These are phyloP conservation scores for Phytophthora macrochlamydospora DNA, from an alignment of 352 stramenopile species.

Conservation along the genomic window DNA sequence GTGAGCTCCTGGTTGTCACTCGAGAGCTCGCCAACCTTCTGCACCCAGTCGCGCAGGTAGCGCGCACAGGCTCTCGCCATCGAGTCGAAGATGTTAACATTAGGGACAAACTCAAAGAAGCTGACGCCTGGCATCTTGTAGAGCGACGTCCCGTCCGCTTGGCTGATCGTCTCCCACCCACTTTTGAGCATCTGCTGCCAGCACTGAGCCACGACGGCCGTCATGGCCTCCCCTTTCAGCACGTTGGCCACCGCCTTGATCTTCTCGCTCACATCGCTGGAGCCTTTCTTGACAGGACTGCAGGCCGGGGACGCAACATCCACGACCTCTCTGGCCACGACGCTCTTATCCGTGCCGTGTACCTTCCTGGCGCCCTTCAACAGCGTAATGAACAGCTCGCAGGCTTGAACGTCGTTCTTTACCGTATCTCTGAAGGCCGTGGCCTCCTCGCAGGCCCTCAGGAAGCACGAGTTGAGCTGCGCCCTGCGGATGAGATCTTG, in stretches of 20 bases:
- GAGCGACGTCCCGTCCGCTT: slow-evolving; percentile 52
- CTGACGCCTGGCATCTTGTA: slow-evolving; percentile 72
- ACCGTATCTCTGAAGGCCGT: slow-evolving; percentile 35
- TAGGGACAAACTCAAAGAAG: slow-evolving; percentile 75
- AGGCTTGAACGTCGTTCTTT: slow-evolving; percentile 31
- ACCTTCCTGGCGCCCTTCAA: slow-evolving; percentile 32
- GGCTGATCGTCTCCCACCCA: slow-evolving; percentile 69
- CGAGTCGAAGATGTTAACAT: slow-evolving; percentile 82
- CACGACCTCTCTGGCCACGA: slow-evolving; percentile 24
- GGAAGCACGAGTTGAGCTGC: slow-evolving; percentile 52
- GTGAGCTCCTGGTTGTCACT: slow-evolving; percentile 23
- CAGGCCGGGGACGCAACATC: slow-evolving; percentile 3
- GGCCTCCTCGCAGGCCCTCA: slow-evolving; percentile 56
- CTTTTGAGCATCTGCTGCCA: slow-evolving; percentile 62
- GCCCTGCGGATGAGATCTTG: slow-evolving; percentile 45
- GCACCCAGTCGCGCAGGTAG: slow-evolving; percentile 54
- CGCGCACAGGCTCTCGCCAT: slow-evolving; percentile 58
- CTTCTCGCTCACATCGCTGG: slow-evolving; percentile 1
- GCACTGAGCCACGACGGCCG: slow-evolving; percentile 42
- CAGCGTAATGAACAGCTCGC: slow-evolving; percentile 39
- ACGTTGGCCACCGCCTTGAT: slow-evolving; percentile 11
- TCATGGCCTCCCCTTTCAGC: slow-evolving; percentile 30
- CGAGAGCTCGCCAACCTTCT: slow-evolving; percentile 3
- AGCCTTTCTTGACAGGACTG: slow-evolving; percentile 8
- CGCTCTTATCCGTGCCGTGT: slow-evolving; percentile 21